These are phyloP conservation scores for Xanthoconium purpureum DNA, from an alignment of 768 basidiomycete species.

Conservation along the genomic window DNA sequence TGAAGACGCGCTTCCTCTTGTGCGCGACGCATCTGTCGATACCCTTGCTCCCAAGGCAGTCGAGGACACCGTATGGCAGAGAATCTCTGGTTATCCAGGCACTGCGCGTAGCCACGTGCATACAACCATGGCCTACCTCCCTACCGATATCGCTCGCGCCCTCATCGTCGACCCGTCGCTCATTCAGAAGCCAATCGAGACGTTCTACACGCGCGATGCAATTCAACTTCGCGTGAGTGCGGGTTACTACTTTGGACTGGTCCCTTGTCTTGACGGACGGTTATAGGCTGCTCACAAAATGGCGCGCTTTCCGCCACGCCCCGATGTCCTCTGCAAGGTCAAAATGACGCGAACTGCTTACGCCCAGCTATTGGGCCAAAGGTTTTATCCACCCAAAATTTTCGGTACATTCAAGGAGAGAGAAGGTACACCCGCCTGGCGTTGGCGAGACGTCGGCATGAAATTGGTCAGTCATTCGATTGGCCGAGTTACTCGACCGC, in stretches of 20 bases:
- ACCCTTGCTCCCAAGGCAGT: constrained; percentile 62
- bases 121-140: constrained; percentile 73
- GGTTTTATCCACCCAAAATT: constrained; percentile 85
- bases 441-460: constrained; percentile 85
- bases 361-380: constrained; percentile 89
- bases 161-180: constrained; percentile 61
- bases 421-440: constrained; percentile 65
- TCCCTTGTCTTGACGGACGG: constrained; percentile 1
- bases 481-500: not conserved
- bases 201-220: constrained; percentile 95
- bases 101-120: constrained; percentile 69
- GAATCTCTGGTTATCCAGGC: constrained; percentile 76
- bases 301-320: constrained; percentile 81
- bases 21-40: constrained; percentile 49
- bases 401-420: constrained; percentile 73
- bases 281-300: constrained; percentile 83
- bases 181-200: constrained; percentile 82
- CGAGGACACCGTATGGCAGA: constrained; percentile 64
- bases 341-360: constrained; percentile 89
- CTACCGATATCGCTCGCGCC: constrained; percentile 73
- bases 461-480: constrained; percentile 64
- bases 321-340: constrained; percentile 58
- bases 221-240: constrained; percentile 76
- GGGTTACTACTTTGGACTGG: not conserved
- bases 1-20: constrained; percentile 60